Percentiles rank a stretch among this genome's conserved stretches.
phyloP scores from a whole-genome alignment of 306 rosid species.

The Fagus sylvatica region DNA sequence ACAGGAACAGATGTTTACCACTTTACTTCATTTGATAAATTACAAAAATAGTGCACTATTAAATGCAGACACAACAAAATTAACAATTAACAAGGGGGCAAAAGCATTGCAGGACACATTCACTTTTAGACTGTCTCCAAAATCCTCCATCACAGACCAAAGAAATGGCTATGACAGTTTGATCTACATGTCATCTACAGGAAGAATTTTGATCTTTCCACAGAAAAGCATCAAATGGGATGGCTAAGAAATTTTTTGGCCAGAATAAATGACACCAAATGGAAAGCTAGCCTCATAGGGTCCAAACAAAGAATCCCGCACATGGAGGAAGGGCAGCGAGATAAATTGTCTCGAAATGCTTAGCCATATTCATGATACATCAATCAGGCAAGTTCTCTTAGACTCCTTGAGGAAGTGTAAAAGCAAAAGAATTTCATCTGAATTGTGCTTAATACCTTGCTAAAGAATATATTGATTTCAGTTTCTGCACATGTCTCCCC shows the following conservation, averaged over 20 bases:
- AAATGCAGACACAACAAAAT: neutral
- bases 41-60: neutral
- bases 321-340: neutral
- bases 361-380: constrained; percentile 6
- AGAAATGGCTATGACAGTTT: neutral
- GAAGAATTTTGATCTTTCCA: neutral
- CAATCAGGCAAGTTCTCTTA: constrained; percentile 6
- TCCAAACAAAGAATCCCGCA: neutral
- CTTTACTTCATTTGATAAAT: neutral
- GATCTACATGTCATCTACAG: neutral
- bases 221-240: neutral
- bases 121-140: neutral
- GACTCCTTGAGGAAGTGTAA: constrained; percentile 4
- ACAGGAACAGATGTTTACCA: neutral
- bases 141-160: neutral
- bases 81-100: no score
- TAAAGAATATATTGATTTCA: constrained; percentile 82
- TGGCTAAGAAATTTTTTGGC: neutral
- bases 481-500: constrained; percentile 99
- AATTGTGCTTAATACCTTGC: constrained; percentile 59
- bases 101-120: neutral
- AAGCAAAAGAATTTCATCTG: neutral
- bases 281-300: neutral
- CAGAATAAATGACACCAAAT: no score
- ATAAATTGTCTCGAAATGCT: constrained; percentile 10